These are phyloP conservation scores for Ambrosiella cleistominuta DNA, from an alignment of 2,329 filamentous ascomycete genomes.

Conservation along the genomic window DNA sequence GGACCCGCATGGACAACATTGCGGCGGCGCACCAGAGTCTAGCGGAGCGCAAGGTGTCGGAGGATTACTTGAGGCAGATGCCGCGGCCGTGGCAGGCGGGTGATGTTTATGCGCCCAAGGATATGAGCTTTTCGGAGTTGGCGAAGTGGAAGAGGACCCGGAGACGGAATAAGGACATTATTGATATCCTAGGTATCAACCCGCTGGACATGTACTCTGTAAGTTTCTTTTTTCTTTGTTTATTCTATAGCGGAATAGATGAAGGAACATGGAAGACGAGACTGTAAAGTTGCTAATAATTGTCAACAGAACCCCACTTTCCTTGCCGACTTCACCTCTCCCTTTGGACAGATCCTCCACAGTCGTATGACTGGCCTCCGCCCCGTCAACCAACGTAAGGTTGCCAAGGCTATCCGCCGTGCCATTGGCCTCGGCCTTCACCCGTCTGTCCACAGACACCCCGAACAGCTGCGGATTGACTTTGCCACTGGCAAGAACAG, in stretches of 20 bases:
- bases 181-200: constrained; percentile 64
- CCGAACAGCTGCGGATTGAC: constrained; percentile 47
- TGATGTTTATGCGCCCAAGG: constrained; percentile 81
- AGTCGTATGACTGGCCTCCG: constrained; percentile 60
- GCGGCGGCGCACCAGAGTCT: constrained; percentile 15
- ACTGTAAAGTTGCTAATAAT: not conserved
- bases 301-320: constrained; percentile 69
- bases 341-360: constrained; percentile 71
- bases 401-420: constrained; percentile 81
- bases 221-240: constrained; percentile 17
- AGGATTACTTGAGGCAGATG: constrained; percentile 44
- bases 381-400: constrained; percentile 77
- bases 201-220: constrained; percentile 81
- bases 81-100: constrained; percentile 56
- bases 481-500: constrained; percentile 15
- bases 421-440: constrained; percentile 81
- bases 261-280: not conserved
- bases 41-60: constrained; percentile 22
- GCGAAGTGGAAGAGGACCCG: constrained; percentile 55
- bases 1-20: constrained; percentile 12
- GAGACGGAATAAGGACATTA: constrained; percentile 46
- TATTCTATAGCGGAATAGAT: not conserved
- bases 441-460: constrained; percentile 79
- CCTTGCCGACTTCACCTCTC: constrained; percentile 73
- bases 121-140: constrained; percentile 63